Conservation (phyloP, 2,329 filamentous ascomycete species). For the Pseudogymnoascus sp. region DNA sequence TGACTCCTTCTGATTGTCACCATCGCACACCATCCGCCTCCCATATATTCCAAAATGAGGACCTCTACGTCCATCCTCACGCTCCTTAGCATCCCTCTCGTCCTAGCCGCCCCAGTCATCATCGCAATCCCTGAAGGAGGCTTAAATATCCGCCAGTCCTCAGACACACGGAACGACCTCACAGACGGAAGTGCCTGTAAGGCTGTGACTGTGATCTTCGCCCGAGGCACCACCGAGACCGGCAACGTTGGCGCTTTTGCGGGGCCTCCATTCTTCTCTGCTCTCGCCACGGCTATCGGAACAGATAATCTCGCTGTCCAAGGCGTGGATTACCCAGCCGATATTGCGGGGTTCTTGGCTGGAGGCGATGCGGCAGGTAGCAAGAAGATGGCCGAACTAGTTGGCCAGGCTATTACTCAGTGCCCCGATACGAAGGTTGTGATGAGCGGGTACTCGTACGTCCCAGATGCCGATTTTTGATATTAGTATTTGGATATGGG, state of each 20-base stretch:
- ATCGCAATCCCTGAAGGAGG: background rate
- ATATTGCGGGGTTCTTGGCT: conserved; percentile 36
- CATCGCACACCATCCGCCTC: background rate
- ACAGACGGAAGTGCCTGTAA: conserved; percentile 32
- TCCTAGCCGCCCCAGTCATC: background rate
- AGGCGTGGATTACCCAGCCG: conserved; percentile 46
- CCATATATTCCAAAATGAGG: conserved; percentile 5
- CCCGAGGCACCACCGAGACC: conserved; percentile 46
- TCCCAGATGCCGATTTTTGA: background rate
- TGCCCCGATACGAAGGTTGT: conserved; percentile 22
- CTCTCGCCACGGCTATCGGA: conserved; percentile 36
- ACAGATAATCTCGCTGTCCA: conserved; percentile 41
- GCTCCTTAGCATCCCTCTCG: background rate
- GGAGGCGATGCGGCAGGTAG: conserved; percentile 40
- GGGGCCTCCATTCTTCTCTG: conserved; percentile 44
- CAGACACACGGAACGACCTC: conserved; percentile 18
- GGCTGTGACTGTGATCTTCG: conserved; percentile 46
- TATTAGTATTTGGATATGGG: background rate
- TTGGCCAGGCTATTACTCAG: conserved; percentile 13
- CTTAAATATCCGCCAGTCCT: background rate
- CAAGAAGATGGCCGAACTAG: conserved; percentile 30
- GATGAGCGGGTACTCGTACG: conserved; percentile 21
- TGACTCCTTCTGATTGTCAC: background rate
- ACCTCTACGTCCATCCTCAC: background rate
- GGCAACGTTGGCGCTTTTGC: conserved; percentile 45